A percentile compares a stretch with the other conserved stretches of the same genome.
Evolutionary conservation across 139 green algal species (phyloP).

Genomic region (Trebouxia sp.): DNA sequence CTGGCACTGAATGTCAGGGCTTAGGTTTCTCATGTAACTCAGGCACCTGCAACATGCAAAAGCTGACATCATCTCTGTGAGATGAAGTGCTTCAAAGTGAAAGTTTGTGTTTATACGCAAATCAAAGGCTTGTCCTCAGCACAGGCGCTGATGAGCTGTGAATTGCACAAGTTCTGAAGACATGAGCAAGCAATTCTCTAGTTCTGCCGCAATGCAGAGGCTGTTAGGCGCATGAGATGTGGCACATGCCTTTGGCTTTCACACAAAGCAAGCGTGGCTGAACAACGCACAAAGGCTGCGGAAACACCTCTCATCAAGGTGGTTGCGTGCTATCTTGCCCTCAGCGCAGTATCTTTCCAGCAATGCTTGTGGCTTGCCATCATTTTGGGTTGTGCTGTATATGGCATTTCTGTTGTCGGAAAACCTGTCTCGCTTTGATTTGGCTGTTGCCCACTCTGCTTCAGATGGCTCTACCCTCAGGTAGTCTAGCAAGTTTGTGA

Average conservation of each 20-base stretch:
- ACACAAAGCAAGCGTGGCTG: too few species aligned
- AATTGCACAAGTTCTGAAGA: too few species aligned
- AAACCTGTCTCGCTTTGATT: background rate
- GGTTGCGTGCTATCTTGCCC: background rate
- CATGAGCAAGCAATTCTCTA: too few species aligned
- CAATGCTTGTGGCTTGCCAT: background rate
- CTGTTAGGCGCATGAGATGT: too few species aligned
- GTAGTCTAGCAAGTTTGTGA: background rate
- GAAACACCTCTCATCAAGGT: conserved; percentile 1
- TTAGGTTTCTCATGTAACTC: conserved; percentile 10
- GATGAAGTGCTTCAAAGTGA: too few species aligned
- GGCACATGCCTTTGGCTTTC: too few species aligned
- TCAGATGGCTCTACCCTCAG: background rate
- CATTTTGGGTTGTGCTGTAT: background rate
- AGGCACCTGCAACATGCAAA: conserved; percentile 4
- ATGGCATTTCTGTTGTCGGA: background rate
- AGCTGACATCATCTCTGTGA: too few species aligned
- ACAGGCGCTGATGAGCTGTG: too few species aligned
- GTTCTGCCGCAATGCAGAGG: too few species aligned
- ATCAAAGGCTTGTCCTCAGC: too few species aligned
- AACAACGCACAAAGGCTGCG: too few species aligned
- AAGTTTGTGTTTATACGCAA: too few species aligned
- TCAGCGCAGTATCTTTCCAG: background rate
- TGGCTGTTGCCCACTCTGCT: background rate
- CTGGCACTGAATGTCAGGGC: background rate